Percentiles rank a stretch among this genome's conserved stretches.
Evolutionary conservation across 139 green algal genomes (phyloP).

Genomic region (Chlorella sp.): DNA sequence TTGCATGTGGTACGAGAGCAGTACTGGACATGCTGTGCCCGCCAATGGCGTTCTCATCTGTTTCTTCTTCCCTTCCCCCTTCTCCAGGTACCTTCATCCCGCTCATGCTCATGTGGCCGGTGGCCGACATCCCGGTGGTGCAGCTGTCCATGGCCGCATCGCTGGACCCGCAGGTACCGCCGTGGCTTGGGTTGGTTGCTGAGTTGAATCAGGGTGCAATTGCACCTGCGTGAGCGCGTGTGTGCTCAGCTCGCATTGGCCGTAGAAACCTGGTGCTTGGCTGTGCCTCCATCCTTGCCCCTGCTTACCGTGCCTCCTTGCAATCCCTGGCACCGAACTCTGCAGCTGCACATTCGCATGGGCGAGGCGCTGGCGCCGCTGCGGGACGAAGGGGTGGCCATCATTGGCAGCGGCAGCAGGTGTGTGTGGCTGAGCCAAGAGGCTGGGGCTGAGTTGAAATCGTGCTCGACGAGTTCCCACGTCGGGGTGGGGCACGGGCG

Average conservation of each 20-base stretch:
- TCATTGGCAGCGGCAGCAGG: conserved; percentile 65
- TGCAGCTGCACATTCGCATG: conserved; percentile 63
- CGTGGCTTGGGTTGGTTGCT: neutral
- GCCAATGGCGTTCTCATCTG: neutral
- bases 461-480: no score
- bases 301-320: no score
- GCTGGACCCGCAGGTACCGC: conserved; percentile 50
- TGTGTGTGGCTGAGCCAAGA: no score
- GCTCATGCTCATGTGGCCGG: conserved; percentile 73
- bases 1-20: no score
- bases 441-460: no score
- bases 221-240: no score
- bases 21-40: no score
- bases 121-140: conserved; percentile 73
- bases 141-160: conserved; percentile 63
- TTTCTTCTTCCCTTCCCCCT: neutral
- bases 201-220: neutral
- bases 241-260: no score
- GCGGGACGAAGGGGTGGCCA: conserved; percentile 77
- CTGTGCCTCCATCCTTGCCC: no score
- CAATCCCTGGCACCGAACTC: neutral
- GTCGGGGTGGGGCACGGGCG: no score
- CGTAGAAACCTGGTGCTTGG: no score
- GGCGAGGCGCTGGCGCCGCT: conserved; percentile 77
- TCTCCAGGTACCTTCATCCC: conserved; percentile 68